phyloP scores from a whole-genome alignment of 495 filamentous ascomycete species.

The Aspergillus asperescens region DNA sequence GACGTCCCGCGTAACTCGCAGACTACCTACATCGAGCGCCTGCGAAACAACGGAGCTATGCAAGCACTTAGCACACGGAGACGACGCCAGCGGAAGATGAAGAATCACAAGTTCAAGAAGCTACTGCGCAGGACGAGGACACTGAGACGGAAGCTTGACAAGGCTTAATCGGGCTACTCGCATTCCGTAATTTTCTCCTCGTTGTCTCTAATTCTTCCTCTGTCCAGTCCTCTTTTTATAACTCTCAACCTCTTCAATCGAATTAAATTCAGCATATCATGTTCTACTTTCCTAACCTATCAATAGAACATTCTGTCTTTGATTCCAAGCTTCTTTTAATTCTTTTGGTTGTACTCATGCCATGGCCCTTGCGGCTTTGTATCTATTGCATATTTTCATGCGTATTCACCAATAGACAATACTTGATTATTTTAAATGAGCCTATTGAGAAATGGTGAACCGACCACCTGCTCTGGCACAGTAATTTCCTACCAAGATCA shows the following conservation, averaged over 20 bases:
- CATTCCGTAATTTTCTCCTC: background rate
- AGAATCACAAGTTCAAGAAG: slow-evolving; percentile 99
- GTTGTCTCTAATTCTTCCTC: background rate
- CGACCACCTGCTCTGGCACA: no score
- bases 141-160: slow-evolving; percentile 79
- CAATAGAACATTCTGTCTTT: slow-evolving; percentile 3
- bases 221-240: slow-evolving; percentile 1
- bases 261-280: background rate
- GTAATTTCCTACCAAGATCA: no score
- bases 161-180: slow-evolving; percentile 27
- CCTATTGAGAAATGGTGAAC: no score
- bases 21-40: slow-evolving; percentile 40
- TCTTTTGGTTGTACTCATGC: slow-evolving; percentile 5
- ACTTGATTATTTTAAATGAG: background rate
- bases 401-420: slow-evolving; percentile 19
- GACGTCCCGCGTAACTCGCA: slow-evolving; percentile 31
- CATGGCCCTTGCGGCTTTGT: background rate
- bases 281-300: background rate
- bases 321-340: background rate
- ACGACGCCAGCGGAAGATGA: slow-evolving; percentile 92
- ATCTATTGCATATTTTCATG: slow-evolving; percentile 6
- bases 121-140: slow-evolving; percentile 88
- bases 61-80: slow-evolving; percentile 79
- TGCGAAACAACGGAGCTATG: slow-evolving; percentile 38
- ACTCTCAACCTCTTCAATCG: slow-evolving; percentile 7